Evolutionary conservation across 2,329 filamentous ascomycete genomes (phyloP).

Genomic region (Cytospora piceae): DNA sequence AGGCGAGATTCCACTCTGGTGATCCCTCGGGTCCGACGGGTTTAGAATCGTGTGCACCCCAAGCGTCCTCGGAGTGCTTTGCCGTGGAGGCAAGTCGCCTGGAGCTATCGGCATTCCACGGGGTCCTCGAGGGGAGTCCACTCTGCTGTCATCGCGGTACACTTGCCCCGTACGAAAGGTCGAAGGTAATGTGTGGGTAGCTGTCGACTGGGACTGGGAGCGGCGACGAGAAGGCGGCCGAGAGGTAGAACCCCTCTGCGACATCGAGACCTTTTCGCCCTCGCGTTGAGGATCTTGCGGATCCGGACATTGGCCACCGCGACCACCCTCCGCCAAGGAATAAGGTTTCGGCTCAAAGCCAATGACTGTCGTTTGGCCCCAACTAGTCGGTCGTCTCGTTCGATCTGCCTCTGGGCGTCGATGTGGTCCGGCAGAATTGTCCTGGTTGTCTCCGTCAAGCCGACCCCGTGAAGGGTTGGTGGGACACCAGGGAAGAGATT

Average conservation of each 20-base stretch:
- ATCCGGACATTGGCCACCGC: constrained; percentile 61
- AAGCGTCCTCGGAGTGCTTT: constrained; percentile 41
- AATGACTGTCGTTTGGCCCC: constrained; percentile 25
- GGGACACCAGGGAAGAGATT: constrained; percentile 32
- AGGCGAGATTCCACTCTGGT: constrained; percentile 29
- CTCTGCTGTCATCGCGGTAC: constrained; percentile 38
- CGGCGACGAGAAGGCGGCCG: constrained; percentile 57
- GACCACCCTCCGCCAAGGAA: constrained; percentile 33
- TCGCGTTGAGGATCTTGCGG: constrained; percentile 53
- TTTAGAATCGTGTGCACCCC: constrained; percentile 52
- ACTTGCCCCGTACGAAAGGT: constrained; percentile 37
- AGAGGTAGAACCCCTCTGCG: constrained; percentile 62
- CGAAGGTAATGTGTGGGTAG: constrained; percentile 38
- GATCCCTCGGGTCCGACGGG: constrained; percentile 41
- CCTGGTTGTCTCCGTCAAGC: constrained; percentile 31
- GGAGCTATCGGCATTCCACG: constrained; percentile 36
- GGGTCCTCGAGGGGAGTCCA: constrained; percentile 37
- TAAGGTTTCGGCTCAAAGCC: constrained; percentile 32
- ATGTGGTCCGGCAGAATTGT: constrained; percentile 14
- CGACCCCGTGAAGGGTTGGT: constrained; percentile 31
- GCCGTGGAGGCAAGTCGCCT: constrained; percentile 38
- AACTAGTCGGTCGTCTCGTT: constrained; percentile 16
- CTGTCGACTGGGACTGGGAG: constrained; percentile 49
- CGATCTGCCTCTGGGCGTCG: constrained; percentile 16
- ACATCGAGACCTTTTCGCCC: constrained; percentile 67